phyloP scores from a whole-genome alignment of 305 asterid species.

The Plantago lanceolata region DNA sequence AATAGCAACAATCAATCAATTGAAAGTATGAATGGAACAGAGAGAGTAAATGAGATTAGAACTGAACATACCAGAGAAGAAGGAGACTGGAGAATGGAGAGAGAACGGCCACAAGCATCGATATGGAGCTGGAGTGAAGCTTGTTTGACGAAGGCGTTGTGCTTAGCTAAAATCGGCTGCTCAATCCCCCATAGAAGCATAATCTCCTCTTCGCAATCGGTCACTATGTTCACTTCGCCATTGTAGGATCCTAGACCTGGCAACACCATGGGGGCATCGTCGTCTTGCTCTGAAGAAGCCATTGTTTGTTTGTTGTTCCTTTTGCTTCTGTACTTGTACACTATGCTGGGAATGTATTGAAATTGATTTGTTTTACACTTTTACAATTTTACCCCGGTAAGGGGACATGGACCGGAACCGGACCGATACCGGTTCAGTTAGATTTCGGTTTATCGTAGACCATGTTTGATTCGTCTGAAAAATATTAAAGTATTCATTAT shows the following conservation, averaged over 20 bases:
- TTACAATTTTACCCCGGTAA: too few species aligned
- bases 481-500: too few species aligned
- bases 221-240: slow-evolving; percentile 53
- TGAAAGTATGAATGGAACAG: background rate
- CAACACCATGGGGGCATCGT: slow-evolving; percentile 4
- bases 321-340: slow-evolving; percentile 9
- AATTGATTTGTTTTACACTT: too few species aligned
- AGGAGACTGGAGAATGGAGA: slow-evolving; percentile 79
- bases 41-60: background rate
- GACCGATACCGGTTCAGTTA: too few species aligned
- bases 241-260: slow-evolving; percentile 54
- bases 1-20: background rate
- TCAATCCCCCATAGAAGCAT: slow-evolving; percentile 87
- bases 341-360: too few species aligned
- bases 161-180: slow-evolving; percentile 69
- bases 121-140: slow-evolving; percentile 63
- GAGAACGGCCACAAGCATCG: slow-evolving; percentile 83
- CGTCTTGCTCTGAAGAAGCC: slow-evolving; percentile 24
- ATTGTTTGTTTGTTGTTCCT: slow-evolving; percentile 17
- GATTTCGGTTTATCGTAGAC: too few species aligned
- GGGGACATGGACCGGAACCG: too few species aligned
- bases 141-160: slow-evolving; percentile 68
- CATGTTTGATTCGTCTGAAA: too few species aligned
- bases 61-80: slow-evolving; percentile 57
- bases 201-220: slow-evolving; percentile 53